Conservation (phyloP, 768 basidiomycete genomes). For the Gymnopilus junonius region DNA sequence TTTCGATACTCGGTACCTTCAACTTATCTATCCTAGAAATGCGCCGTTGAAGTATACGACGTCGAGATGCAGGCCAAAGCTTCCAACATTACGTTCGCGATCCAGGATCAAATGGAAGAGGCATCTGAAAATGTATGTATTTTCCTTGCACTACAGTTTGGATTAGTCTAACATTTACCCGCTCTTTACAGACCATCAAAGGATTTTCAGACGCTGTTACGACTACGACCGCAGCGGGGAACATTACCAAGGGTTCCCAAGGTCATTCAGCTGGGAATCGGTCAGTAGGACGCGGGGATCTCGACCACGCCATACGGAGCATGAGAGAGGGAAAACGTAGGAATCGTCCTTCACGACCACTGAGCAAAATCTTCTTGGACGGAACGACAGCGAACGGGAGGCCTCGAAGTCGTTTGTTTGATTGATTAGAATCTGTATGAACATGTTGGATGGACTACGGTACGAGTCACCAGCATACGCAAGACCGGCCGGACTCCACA, state of each 20-base stretch:
- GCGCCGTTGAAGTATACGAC: slow-evolving; percentile 67
- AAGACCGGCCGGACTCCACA: too few species aligned
- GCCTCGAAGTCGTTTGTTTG: slow-evolving; percentile 19
- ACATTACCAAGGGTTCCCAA: slow-evolving; percentile 40
- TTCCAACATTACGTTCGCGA: slow-evolving; percentile 23
- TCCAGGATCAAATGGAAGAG: slow-evolving; percentile 27
- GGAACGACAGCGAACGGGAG: slow-evolving; percentile 37
- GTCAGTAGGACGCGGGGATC: slow-evolving; percentile 75
- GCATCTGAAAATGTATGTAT: slow-evolving; percentile 21
- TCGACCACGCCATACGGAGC: slow-evolving; percentile 86
- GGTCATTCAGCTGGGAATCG: slow-evolving; percentile 45
- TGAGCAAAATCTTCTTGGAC: slow-evolving; percentile 85
- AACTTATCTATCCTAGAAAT: slow-evolving; percentile 55
- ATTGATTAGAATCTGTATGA: slow-evolving; percentile 6
- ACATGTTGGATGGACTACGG: background rate
- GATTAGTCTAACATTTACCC: background rate
- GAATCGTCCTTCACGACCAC: slow-evolving; percentile 51
- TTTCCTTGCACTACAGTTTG: background rate
- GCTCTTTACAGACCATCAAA: slow-evolving; percentile 48
- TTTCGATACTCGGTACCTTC: background rate
- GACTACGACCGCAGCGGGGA: slow-evolving; percentile 16
- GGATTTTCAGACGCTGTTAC: background rate
- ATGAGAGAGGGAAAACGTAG: slow-evolving; percentile 70
- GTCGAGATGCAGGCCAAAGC: slow-evolving; percentile 41
- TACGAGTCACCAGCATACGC: background rate